Conservation (phyloP, 2,329 filamentous ascomycete species). For the Aspergillus fijiensis region DNA sequence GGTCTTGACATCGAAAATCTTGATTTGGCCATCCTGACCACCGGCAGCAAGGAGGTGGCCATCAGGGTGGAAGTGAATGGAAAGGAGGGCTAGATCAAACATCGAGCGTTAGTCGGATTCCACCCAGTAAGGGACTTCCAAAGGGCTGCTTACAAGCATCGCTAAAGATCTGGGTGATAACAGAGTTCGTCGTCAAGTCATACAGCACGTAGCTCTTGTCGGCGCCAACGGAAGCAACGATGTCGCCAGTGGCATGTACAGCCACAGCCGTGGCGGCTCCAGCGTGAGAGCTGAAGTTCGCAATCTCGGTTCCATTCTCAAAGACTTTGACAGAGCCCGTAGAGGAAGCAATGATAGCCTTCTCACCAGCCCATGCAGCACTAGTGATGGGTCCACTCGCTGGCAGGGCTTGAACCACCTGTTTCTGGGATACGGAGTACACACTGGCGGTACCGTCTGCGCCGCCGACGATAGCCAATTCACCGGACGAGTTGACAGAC, state of each 20-base stretch:
- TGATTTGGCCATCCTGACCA: slow-evolving; percentile 75
- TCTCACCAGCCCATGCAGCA: slow-evolving; percentile 59
- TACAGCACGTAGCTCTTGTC: slow-evolving; percentile 95
- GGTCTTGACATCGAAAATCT: slow-evolving; percentile 83
- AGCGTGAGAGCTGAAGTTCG: slow-evolving; percentile 75
- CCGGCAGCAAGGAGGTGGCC: slow-evolving; percentile 91
- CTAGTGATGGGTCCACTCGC: slow-evolving; percentile 66
- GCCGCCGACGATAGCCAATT: slow-evolving; percentile 72
- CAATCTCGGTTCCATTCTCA: slow-evolving; percentile 66
- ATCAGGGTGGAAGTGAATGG: slow-evolving; percentile 88
- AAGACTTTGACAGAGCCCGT: slow-evolving; percentile 80
- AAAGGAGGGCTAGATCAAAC: slow-evolving; percentile 61
- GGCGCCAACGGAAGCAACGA: slow-evolving; percentile 81
- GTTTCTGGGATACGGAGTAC: slow-evolving; percentile 73
- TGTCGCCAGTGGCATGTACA: slow-evolving; percentile 76
- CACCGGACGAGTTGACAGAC: slow-evolving; percentile 59
- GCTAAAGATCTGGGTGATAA: slow-evolving; percentile 75
- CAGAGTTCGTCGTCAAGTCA: slow-evolving; percentile 66
- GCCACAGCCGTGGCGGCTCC: slow-evolving; percentile 76
- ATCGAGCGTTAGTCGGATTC: slow-evolving; percentile 17
- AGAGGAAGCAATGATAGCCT: slow-evolving; percentile 70
- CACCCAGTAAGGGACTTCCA: slow-evolving; percentile 10
- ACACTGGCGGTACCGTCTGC: slow-evolving; percentile 73
- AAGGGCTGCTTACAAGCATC: slow-evolving; percentile 64
- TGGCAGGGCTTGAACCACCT: slow-evolving; percentile 68